Evolutionary conservation across 208 protist species (phyloP).

Genomic region (Lotmaria passim): DNA sequence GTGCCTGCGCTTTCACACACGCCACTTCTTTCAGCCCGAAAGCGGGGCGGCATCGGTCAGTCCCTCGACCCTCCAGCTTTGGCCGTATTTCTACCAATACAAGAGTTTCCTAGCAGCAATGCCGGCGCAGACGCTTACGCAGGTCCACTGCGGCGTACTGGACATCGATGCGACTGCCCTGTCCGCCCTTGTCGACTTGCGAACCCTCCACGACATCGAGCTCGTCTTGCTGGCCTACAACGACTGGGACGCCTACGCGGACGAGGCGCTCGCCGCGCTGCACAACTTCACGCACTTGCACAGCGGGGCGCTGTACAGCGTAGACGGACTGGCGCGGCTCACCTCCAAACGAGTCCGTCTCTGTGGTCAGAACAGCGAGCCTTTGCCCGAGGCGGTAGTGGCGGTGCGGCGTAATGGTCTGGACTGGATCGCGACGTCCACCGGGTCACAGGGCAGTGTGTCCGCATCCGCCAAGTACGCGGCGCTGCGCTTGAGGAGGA

Average conservation of each 20-base stretch:
- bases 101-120: neutral
- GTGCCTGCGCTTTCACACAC: constrained; percentile 10
- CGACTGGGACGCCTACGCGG: constrained; percentile 51
- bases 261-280: constrained; percentile 33
- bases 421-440: neutral
- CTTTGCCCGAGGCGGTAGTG: neutral
- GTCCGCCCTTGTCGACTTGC: neutral
- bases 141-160: constrained; percentile 34
- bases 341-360: neutral
- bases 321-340: neutral
- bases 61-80: constrained; percentile 17
- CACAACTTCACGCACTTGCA: neutral
- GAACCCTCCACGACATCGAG: constrained; percentile 27
- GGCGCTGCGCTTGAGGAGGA: neutral
- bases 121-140: neutral
- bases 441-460: neutral
- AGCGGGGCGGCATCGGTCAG: neutral
- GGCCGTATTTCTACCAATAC: constrained; percentile 45
- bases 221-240: constrained; percentile 63
- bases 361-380: neutral
- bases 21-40: neutral
- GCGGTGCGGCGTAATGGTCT: neutral
- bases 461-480: neutral
- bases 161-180: constrained; percentile 38
- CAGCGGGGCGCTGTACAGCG: neutral